These are phyloP conservation scores for Gastrolobium villosum DNA, from an alignment of 306 rosid genomes.

Conservation along the genomic window DNA sequence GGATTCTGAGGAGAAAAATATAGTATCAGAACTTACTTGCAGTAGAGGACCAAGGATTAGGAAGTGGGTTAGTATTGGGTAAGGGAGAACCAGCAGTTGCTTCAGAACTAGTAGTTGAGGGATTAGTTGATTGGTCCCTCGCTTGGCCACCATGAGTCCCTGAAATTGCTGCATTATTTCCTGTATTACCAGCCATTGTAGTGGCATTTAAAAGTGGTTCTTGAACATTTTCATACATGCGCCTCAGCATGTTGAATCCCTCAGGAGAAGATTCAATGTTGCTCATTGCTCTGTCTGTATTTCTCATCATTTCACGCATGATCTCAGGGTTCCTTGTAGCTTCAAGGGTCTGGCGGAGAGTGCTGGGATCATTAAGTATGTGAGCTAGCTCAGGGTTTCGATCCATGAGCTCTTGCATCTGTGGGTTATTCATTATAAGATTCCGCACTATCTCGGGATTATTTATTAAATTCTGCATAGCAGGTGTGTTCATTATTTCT, in stretches of 20 bases:
- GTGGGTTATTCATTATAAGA: conserved; percentile 74
- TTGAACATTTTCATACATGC: conserved; percentile 94
- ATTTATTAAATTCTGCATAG: conserved; percentile 64
- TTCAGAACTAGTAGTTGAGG: conserved; percentile 69
- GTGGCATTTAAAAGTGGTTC: conserved; percentile 93
- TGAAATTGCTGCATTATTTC: conserved; percentile 59
- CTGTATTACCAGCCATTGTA: conserved; percentile 79
- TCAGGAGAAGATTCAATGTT: conserved; percentile 92
- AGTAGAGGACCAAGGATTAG: conserved; percentile 85
- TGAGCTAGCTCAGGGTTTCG: conserved; percentile 87
- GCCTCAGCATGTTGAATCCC: conserved; percentile 95
- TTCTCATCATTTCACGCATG: conserved; percentile 98
- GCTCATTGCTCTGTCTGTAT: conserved; percentile 94
- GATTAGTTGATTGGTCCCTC: conserved; percentile 62
- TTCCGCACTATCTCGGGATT: conserved; percentile 67
- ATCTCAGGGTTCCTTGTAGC: conserved; percentile 93
- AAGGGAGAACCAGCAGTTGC: conserved; percentile 60
- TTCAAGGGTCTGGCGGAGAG: conserved; percentile 87
- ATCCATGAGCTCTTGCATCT: conserved; percentile 91
- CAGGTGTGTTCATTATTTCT: conserved; percentile 69
- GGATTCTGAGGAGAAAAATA: conserved; percentile 30
- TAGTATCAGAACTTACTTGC: conserved; percentile 60
- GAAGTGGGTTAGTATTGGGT: conserved; percentile 93
- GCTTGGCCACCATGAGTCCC: conserved; percentile 62
- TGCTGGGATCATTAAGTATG: conserved; percentile 86